Evolutionary conservation across 2,329 filamentous ascomycete species (phyloP), one percentile per base, ranked within the genome.

Genomic region (Fusarium sp.): DNA sequence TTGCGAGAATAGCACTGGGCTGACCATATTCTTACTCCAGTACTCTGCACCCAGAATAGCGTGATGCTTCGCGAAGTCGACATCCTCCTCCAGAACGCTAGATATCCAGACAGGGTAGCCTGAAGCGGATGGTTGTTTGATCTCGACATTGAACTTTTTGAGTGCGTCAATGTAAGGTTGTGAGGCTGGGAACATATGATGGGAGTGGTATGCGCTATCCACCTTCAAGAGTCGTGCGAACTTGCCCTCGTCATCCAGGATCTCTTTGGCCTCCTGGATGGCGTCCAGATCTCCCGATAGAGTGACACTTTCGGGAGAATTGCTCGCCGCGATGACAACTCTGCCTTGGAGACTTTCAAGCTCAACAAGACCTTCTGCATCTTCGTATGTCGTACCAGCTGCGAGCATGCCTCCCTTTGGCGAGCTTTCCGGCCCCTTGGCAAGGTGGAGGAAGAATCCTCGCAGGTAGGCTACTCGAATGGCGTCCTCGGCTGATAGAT

Each of bases 401-500:
- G 60, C 60, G 24, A 61, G 42, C 60, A 63, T n/a, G n/a, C n/a
- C n/a, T n/a, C n/a, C n/a, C n/a, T n/a, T n/a, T n/a, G n/a, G n/a
- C n/a, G n/a, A n/a, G n/a, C n/a, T n/a, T n/a, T n/a, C n/a, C n/a
- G n/a, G n/a, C n/a, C n/a, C n/a, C n/a, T n/a, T n/a, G n/a, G n/a
- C n/a, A 12, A 39, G 24, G 18, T 49, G 18, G 2, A 33, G 20
- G 2, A 23, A 35, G 3, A 56, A 23, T 1, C 80, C 2, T 74
- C 69, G 8, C 69, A 73, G 52, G 81, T 79, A 23, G 0, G 57
- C 57, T 10, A 46, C 23, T 6, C 21, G 29, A 21, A 59, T 59
- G 3, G 82, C 81, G 7, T 79, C 77, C 13, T 72, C 60, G 3
- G 75, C 69, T 0, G 77, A 73, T 7, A 84, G 60, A 0, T 70